A percentile compares a stretch with the other conserved stretches of the same genome.
Conservation (phyloP, 495 filamentous ascomycete species). For the Penicillium argentinense region DNA sequence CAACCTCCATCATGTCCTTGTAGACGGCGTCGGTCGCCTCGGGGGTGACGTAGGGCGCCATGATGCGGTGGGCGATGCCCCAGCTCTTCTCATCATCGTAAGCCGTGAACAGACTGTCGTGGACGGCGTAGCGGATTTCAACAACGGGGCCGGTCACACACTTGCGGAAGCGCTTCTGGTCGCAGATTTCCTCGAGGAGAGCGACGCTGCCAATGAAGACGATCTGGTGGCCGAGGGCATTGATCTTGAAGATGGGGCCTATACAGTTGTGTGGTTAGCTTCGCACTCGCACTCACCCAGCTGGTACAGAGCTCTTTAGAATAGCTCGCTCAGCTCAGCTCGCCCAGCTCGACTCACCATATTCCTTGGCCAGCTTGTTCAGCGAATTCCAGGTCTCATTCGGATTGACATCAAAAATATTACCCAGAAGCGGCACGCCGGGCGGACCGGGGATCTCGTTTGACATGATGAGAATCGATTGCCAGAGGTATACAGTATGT, state of each 20-base stretch:
- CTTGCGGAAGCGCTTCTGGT: slow-evolving; percentile 71
- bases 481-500: too few species aligned
- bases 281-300: neutral
- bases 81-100: slow-evolving; percentile 61
- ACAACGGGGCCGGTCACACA: slow-evolving; percentile 54
- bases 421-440: slow-evolving; percentile 65
- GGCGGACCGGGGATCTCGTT: slow-evolving; percentile 21
- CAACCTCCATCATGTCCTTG: slow-evolving; percentile 65
- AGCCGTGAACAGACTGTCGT: slow-evolving; percentile 74
- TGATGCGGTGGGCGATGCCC: slow-evolving; percentile 73
- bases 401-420: slow-evolving; percentile 62
- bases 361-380: slow-evolving; percentile 60
- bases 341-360: slow-evolving; percentile 45
- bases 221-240: slow-evolving; percentile 48
- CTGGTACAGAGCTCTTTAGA: too few species aligned
- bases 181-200: slow-evolving; percentile 68
- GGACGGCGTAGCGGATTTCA: slow-evolving; percentile 61
- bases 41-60: slow-evolving; percentile 41
- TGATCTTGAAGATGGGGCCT: slow-evolving; percentile 73
- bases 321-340: too few species aligned
- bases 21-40: slow-evolving; percentile 33
- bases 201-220: slow-evolving; percentile 54
- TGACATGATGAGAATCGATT: slow-evolving; percentile 19
- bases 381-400: slow-evolving; percentile 63
- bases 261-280: slow-evolving; percentile 1